Percentiles rank a stretch among this genome's conserved stretches.
Conservation (phyloP, 805 yeast species). For the Cyberlindnera misumaiensis region DNA sequence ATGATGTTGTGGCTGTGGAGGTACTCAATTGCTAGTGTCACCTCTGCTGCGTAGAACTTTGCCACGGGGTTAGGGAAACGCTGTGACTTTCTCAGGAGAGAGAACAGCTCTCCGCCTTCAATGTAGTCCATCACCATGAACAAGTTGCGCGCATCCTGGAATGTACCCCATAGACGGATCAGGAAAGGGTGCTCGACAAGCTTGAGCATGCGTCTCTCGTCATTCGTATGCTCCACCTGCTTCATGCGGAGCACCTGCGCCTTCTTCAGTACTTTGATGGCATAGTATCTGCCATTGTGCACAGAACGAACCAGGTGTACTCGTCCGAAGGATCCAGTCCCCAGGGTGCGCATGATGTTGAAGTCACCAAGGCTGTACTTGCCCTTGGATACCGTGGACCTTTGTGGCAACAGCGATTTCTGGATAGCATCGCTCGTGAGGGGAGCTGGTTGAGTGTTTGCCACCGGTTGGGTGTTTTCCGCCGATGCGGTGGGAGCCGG, state of each 20-base stretch:
- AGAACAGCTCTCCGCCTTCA: constrained; percentile 92
- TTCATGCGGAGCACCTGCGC: constrained; percentile 86
- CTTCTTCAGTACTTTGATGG: constrained; percentile 86
- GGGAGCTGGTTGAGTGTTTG: constrained; percentile 2
- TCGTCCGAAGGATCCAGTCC: constrained; percentile 94
- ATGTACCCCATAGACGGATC: constrained; percentile 95
- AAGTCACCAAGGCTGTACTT: constrained; percentile 79
- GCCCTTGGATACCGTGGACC: constrained; percentile 37
- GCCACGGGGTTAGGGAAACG: constrained; percentile 95
- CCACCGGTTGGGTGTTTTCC: not conserved
- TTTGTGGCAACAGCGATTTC: constrained; percentile 20
- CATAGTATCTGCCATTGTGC: constrained; percentile 87
- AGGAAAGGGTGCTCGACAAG: constrained; percentile 86
- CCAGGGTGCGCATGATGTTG: constrained; percentile 78
- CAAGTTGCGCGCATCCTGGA: constrained; percentile 76
- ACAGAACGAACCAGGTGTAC: constrained; percentile 84
- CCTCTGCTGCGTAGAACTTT: constrained; percentile 93
- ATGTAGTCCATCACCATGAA: constrained; percentile 96
- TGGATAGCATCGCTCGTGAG: constrained; percentile 9
- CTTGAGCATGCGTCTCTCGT: constrained; percentile 83
- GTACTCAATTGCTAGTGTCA: constrained; percentile 76
- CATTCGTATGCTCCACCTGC: constrained; percentile 94
- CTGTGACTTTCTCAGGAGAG: constrained; percentile 78
- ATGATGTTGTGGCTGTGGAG: constrained; percentile 80
- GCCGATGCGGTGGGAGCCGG: constrained; percentile 1